phyloP scores from a whole-genome alignment of 176 grass and related monocot species.

The maize (Zea mays) region Zm-B73-REFERENCE-NAM-5.0 NC_050101.1:113843501-113844000 shows the following conservation, averaged over 20 bases:
- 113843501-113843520: slow-evolving; percentile 92
- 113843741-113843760: not conserved
- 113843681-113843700: too few relatives aligned
- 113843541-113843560: slow-evolving; percentile 92
- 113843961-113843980: slow-evolving; percentile 1
- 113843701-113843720: not conserved
- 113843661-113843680: too few relatives aligned
- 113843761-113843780: not conserved
- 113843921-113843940: too few relatives aligned
- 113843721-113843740: not conserved
- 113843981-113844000: not conserved
- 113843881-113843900: too few relatives aligned
- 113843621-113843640: not conserved
- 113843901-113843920: too few relatives aligned
- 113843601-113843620: slow-evolving; percentile 19
- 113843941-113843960: too few relatives aligned
- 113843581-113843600: slow-evolving; percentile 74
- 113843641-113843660: too few relatives aligned
- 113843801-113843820: not conserved
- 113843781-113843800: not conserved
- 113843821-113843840: not conserved
- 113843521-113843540: slow-evolving; percentile 90
- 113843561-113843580: slow-evolving; percentile 95
- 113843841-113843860: too few relatives aligned
- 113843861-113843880: too few relatives aligned